phyloP scores from a whole-genome alignment of 1,139 yeast species.

The Saccharomyces hybrid region DNA sequence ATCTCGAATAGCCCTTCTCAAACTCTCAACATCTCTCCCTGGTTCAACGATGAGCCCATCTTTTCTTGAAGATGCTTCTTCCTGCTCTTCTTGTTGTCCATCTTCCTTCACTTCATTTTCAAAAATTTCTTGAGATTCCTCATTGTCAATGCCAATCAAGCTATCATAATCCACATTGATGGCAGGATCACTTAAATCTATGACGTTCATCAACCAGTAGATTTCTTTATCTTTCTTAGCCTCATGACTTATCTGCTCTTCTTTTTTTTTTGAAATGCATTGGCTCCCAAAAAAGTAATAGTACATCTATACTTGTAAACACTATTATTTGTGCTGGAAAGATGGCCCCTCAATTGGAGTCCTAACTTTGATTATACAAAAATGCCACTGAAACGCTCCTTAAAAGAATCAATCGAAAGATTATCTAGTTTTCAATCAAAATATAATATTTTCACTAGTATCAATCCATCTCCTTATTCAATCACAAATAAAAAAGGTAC shows the following conservation, averaged over 20 bases:
- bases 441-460: constrained; percentile 2
- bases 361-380: not conserved
- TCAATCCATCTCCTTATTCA: not conserved
- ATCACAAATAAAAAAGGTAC: not conserved
- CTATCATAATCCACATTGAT: not conserved
- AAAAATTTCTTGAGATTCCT: not conserved
- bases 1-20: not conserved
- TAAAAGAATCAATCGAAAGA: not conserved
- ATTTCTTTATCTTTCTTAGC: not conserved
- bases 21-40: not conserved
- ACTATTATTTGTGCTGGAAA: not conserved
- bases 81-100: not conserved
- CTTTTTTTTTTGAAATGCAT: not conserved
- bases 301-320: not conserved
- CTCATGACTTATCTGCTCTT: not conserved
- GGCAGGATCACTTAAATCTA: not conserved
- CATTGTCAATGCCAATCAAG: not conserved
- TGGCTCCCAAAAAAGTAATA: not conserved
- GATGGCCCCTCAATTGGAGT: not conserved
- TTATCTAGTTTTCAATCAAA: constrained; percentile 1
- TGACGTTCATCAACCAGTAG: constrained; percentile 4
- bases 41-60: not conserved
- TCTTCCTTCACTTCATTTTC: not conserved
- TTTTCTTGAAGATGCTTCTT: not conserved
- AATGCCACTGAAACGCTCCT: not conserved